Evolutionary conservation across 2,329 filamentous ascomycete genomes (phyloP).

Genomic region (Botrytis paeoniae): DNA sequence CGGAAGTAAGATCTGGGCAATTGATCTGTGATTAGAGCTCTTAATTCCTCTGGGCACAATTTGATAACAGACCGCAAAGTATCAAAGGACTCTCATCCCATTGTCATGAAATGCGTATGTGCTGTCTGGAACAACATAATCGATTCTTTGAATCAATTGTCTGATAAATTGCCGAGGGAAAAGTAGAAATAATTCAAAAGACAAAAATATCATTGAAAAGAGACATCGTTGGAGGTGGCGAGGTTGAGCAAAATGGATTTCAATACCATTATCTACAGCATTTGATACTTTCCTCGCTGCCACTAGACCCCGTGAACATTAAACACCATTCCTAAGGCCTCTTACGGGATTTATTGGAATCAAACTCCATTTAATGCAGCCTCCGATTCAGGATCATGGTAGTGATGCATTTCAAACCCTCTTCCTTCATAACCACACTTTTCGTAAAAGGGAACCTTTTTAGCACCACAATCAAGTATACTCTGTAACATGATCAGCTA

Average conservation of each 20-base stretch:
- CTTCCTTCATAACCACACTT: constrained; percentile 75
- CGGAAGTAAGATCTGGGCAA: background rate
- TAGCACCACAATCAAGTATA: constrained; percentile 92
- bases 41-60: no score
- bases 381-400: constrained; percentile 51
- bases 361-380: constrained; percentile 23
- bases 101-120: background rate
- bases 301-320: background rate
- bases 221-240: background rate
- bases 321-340: background rate
- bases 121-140: background rate
- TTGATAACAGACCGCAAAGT: background rate
- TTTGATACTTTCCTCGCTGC: background rate
- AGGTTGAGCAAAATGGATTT: background rate
- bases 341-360: background rate
- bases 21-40: background rate
- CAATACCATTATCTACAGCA: background rate
- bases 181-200: background rate
- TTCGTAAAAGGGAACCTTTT: constrained; percentile 95
- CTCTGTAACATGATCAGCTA: constrained; percentile 49
- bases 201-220: background rate
- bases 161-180: background rate
- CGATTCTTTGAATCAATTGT: no score
- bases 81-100: background rate
- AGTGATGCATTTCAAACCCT: constrained; percentile 94